Conservation (phyloP, 2,329 filamentous ascomycete species). For the Tolypocladium sp. region DNA sequence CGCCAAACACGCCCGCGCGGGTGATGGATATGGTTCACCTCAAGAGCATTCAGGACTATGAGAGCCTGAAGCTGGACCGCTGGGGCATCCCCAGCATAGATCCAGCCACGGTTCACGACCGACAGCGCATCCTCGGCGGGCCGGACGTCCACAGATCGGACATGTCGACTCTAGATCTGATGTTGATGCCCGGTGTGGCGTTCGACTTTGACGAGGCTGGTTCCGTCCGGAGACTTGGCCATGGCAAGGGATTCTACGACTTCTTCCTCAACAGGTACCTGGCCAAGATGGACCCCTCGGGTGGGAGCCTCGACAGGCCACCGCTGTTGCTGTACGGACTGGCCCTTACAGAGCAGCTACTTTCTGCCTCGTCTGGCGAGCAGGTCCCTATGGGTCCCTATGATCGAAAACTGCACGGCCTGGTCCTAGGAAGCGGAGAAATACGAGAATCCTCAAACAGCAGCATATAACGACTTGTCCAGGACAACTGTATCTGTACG, state of each 20-base stretch:
- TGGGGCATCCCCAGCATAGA: constrained; percentile 94
- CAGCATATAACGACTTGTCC: background rate
- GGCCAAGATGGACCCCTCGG: constrained; percentile 29
- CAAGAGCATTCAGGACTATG: constrained; percentile 64
- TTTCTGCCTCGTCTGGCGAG: constrained; percentile 47
- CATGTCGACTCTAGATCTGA: constrained; percentile 60
- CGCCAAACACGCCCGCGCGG: constrained; percentile 43
- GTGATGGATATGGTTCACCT: constrained; percentile 96
- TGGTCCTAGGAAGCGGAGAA: constrained; percentile 63
- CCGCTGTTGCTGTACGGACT: constrained; percentile 58
- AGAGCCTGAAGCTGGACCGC: constrained; percentile 64
- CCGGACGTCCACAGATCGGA: constrained; percentile 31
- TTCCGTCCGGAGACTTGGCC: constrained; percentile 68
- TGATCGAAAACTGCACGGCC: constrained; percentile 72
- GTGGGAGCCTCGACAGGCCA: constrained; percentile 22
- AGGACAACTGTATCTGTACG: too few relatives aligned
- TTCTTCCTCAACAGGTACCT: constrained; percentile 74
- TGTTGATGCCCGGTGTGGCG: constrained; percentile 86
- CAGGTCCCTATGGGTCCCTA: constrained; percentile 65
- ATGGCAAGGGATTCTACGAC: constrained; percentile 97
- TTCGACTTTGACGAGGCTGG: constrained; percentile 59
- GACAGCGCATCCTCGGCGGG: constrained; percentile 67
- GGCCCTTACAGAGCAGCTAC: constrained; percentile 77
- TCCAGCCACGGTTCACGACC: constrained; percentile 50
- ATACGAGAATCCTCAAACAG: constrained; percentile 23